Evolutionary conservation across 768 basidiomycete genomes (phyloP), one percentile per base, ranked within the genome.

Genomic region (Amanita rubescens): DNA sequence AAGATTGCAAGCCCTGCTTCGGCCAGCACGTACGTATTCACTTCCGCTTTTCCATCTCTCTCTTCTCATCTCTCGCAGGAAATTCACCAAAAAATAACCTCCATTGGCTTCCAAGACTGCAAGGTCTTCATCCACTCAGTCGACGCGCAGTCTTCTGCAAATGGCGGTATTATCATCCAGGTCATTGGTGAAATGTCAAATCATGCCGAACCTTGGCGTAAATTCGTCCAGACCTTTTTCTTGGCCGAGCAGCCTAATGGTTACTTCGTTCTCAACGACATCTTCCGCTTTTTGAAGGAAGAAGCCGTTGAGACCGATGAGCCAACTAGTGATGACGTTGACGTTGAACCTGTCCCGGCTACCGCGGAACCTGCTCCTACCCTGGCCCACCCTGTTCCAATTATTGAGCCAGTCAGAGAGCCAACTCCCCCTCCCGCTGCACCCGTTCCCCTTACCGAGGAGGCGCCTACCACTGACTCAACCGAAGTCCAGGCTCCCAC

Each of bases 181-280:
- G 96, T 97, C 69, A 95, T 95, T 66, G 96, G 96, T 60, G 96
- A 99, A 76, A 94, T 98, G 90, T 92, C 90, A 49, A 98, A 98
- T 72, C 79, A 82, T 59, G 80, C 81, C 54, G 90, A 88, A 50
- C 79, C 90, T 4, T 99, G 96, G 96, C 84, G 87, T 65, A 99
- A 98, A 74, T 99, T 99, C 63, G 94, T 94, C 10, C 96, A 99
- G 74, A 97, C 95, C 6, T 98, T 99, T 75, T 98, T 99, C 88
- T 86, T 99, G 51, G 96, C 96, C 35, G 94, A 97, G 70, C 96
- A 99, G 72, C 92, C 93, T 12, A 96, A 95, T 61, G 96, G 96
- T 39, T 99, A 98, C 76, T 99, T 95, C 67, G 96, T 99, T 59
- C 85, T 99, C 71, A 99, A 99, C 72, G 96, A 99, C 74, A 97